Base-by-base conservation (phyloP, 495 filamentous ascomycete species). In the Neurospora cerealis region DNA sequence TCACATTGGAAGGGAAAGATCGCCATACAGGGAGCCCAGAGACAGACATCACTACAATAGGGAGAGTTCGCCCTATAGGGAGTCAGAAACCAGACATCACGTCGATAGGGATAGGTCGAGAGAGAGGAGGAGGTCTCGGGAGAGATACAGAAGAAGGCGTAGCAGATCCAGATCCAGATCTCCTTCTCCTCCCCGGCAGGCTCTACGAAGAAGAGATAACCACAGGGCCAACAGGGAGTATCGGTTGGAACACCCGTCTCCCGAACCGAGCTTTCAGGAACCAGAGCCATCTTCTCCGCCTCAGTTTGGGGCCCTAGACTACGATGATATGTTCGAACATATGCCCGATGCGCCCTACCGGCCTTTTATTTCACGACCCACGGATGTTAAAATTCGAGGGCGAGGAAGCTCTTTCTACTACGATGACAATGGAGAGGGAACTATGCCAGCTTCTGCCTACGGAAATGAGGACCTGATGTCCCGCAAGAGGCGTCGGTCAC, bases 31-130 rank as follows among this genome's bases (percentile, higher is more conserved):
- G 54, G 54, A 17, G 28, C 15, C 28, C 54, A 66, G 15, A 66
- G 54, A 66, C 24, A 34, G 54, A 66, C 15, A 66, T 34, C 15
- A 66, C 54, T 66, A 34, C 54, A 15, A 66, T 34, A 66, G 54
- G 24, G 54, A 32, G 24, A 32, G 24, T 28, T 32, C 54, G 24
- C 54, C 24, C 54, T 62, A 62, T 32, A 62, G 82, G 40, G 72
- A 76, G 36, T 42, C 39, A 4, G n/a, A 36, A 34, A 21, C 66
- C 32, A 21, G 5, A 34, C 1, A 28, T 19, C 39, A 28, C 34
- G 3, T 34, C 44, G 34, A 32, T 32, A 73, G 60, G 36, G 54
- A 66, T 66, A 34, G 37, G 28, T 34, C n/a, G 21, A 72, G 70
- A 36, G 70, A 42, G 70, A 70, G 69, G 69, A 70, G 21, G 19